A percentile compares a stretch with the other conserved stretches of the same genome.
Evolutionary conservation across 2,329 filamentous ascomycete species (phyloP).

Genomic region (Fusarium virguliforme): DNA sequence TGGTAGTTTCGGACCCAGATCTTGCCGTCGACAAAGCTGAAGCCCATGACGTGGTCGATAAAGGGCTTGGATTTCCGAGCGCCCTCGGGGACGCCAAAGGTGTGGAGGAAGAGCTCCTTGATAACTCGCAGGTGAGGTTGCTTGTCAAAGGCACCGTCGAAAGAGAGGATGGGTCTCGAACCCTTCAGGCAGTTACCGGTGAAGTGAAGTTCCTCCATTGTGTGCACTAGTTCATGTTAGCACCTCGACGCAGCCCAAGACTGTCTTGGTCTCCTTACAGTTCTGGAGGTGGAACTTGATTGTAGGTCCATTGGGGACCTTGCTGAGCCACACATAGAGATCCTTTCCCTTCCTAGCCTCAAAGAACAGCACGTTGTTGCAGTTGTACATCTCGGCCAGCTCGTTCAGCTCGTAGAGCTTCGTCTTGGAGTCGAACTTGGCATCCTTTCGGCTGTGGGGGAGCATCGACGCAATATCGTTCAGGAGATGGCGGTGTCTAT

Average conservation of each 20-base stretch:
- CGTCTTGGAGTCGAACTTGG: conserved; percentile 96
- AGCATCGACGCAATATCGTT: conserved; percentile 91
- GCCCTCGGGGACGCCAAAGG: conserved; percentile 92
- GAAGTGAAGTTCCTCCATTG: conserved; percentile 97
- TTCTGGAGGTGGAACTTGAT: conserved; percentile 84
- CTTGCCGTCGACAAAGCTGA: conserved; percentile 92
- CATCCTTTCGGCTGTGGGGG: conserved; percentile 93
- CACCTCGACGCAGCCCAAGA: not conserved
- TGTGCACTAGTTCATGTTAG: conserved; percentile 77
- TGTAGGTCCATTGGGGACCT: conserved; percentile 81
- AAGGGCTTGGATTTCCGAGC: conserved; percentile 95
- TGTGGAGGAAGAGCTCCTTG: conserved; percentile 90
- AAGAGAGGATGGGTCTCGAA: conserved; percentile 90
- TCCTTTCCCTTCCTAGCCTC: conserved; percentile 96
- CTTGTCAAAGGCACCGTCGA: conserved; percentile 88
- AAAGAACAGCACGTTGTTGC: conserved; percentile 95
- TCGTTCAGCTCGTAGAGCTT: conserved; percentile 88
- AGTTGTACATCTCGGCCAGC: conserved; percentile 84
- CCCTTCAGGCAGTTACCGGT: conserved; percentile 97
- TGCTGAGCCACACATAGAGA: conserved; percentile 93
- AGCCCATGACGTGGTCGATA: conserved; percentile 93
- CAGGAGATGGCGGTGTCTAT: conserved; percentile 91
- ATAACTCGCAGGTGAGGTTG: conserved; percentile 86
- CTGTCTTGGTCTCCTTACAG: conserved; percentile 60
- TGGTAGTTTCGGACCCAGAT: conserved; percentile 98